Percentiles rank a stretch among this genome's conserved stretches.
Evolutionary conservation across 73 alveolate genomes (phyloP).

Genomic region (Symbiodinium pilosum): DNA sequence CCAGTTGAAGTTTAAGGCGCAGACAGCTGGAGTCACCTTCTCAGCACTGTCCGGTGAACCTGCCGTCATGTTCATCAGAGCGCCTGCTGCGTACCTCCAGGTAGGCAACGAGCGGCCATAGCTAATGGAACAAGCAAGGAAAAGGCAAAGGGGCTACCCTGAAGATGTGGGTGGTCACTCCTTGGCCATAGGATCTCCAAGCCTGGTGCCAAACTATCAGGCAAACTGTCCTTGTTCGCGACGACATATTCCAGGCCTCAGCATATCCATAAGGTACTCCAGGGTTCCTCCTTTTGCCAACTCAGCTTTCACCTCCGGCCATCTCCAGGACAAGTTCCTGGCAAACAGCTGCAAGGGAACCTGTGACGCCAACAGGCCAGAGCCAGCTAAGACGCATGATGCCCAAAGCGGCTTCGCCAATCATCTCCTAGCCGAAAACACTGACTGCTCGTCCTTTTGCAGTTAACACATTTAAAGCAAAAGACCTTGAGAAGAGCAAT

Average conservation of each 20-base stretch:
- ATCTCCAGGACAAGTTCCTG: conserved; percentile 86
- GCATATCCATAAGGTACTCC: conserved; percentile 87
- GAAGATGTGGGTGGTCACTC: neutral
- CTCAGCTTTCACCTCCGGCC: conserved; percentile 85
- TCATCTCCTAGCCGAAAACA: neutral
- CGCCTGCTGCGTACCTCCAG: conserved; percentile 74
- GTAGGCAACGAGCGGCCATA: neutral
- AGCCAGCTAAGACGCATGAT: conserved; percentile 23
- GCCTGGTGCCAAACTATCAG: neutral
- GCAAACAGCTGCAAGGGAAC: too few relatives aligned
- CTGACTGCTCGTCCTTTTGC: neutral
- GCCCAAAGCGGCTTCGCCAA: conserved; percentile 84
- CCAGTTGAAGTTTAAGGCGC: neutral
- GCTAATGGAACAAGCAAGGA: too few relatives aligned
- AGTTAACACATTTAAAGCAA: too few relatives aligned
- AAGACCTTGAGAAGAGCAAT: conserved; percentile 46
- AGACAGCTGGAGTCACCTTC: conserved; percentile 44
- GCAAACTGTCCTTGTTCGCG: too few relatives aligned
- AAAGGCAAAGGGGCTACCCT: too few relatives aligned
- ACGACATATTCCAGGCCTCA: conserved; percentile 13
- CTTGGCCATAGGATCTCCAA: conserved; percentile 18
- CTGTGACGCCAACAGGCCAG: too few relatives aligned
- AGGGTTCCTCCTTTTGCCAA: conserved; percentile 57
- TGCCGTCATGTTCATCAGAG: conserved; percentile 87
- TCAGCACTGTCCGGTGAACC: conserved; percentile 86